A percentile compares a stretch with the other conserved stretches of the same genome.
Evolutionary conservation across 176 grass and related monocot species (phyloP).

Genomic region (Saccharum officinarum): DNA sequence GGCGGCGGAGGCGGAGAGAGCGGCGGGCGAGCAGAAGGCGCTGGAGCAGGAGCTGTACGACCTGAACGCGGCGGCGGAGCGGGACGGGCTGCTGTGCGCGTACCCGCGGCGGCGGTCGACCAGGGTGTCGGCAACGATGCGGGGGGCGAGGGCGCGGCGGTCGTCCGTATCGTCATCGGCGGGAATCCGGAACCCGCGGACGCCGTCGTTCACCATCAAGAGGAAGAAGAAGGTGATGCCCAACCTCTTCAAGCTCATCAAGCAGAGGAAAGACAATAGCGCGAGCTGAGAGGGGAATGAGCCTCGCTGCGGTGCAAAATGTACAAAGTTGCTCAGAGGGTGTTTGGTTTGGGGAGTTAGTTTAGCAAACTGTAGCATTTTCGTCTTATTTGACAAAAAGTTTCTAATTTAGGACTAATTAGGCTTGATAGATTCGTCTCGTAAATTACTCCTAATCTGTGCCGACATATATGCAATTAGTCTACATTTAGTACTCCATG

Average conservation of each 20-base stretch:
- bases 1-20: conserved; percentile 28
- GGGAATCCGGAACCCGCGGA: conserved; percentile 33
- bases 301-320: neutral
- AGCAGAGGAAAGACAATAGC: conserved; percentile 27
- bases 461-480: too few relatives aligned
- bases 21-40: conserved; percentile 25
- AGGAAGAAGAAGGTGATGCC: conserved; percentile 80
- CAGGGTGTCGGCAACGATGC: conserved; percentile 38
- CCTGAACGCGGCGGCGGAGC: conserved; percentile 44
- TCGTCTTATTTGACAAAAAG: too few relatives aligned
- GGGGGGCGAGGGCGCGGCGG: conserved; percentile 44
- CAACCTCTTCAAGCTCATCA: conserved; percentile 77
- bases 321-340: too few relatives aligned
- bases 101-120: conserved; percentile 49
- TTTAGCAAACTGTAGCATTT: too few relatives aligned
- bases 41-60: conserved; percentile 50
- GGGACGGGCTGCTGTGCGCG: conserved; percentile 25
- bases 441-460: too few relatives aligned
- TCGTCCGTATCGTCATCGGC: conserved; percentile 34
- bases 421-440: too few relatives aligned
- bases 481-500: too few relatives aligned
- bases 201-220: conserved; percentile 72
- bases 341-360: too few relatives aligned
- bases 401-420: too few relatives aligned
- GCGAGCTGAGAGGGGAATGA: neutral